Conservation (phyloP, 2,329 filamentous ascomycete genomes). For the Emmonsiellopsis sp. region DNA sequence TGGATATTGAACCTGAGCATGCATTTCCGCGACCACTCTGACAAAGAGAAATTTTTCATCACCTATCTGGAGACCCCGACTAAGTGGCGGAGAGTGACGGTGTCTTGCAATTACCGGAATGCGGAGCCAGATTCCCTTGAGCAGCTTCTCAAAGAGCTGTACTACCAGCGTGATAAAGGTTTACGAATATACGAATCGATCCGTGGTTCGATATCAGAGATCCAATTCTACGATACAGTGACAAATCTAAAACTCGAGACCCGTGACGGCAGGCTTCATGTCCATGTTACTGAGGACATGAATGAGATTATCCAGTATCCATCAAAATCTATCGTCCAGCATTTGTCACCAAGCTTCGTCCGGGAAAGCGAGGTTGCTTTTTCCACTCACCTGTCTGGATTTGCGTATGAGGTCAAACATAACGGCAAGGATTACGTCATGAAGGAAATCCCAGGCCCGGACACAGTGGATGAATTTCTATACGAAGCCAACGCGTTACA, state of each 20-base stretch:
- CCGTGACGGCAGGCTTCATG: conserved; percentile 74
- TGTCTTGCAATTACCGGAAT: conserved; percentile 85
- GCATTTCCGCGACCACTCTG: conserved; percentile 90
- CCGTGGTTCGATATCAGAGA: conserved; percentile 80
- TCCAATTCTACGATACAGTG: conserved; percentile 91
- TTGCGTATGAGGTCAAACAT: conserved; percentile 85
- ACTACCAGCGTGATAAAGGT: conserved; percentile 85
- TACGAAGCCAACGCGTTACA: conserved; percentile 97
- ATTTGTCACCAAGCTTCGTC: conserved; percentile 51
- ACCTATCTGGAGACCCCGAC: conserved; percentile 77
- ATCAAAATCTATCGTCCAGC: conserved; percentile 59
- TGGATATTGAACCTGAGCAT: conserved; percentile 98
- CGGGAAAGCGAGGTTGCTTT: conserved; percentile 69
- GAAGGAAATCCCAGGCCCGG: conserved; percentile 93
- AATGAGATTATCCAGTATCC: conserved; percentile 93
- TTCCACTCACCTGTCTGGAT: conserved; percentile 88
- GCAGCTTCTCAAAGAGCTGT: conserved; percentile 64
- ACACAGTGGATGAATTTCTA: conserved; percentile 90
- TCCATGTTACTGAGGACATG: conserved; percentile 94
- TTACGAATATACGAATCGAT: conserved; percentile 90
- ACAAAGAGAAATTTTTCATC: conserved; percentile 94
- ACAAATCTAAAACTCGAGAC: conserved; percentile 94
- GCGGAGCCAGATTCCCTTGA: conserved; percentile 76
- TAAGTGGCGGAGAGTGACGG: conserved; percentile 77
- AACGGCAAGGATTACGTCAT: conserved; percentile 69